A percentile compares a stretch with the other conserved stretches of the same genome.
Evolutionary conservation across 208 protist genomes (phyloP).

Genomic region (Acanthamoeba castellanii): DNA sequence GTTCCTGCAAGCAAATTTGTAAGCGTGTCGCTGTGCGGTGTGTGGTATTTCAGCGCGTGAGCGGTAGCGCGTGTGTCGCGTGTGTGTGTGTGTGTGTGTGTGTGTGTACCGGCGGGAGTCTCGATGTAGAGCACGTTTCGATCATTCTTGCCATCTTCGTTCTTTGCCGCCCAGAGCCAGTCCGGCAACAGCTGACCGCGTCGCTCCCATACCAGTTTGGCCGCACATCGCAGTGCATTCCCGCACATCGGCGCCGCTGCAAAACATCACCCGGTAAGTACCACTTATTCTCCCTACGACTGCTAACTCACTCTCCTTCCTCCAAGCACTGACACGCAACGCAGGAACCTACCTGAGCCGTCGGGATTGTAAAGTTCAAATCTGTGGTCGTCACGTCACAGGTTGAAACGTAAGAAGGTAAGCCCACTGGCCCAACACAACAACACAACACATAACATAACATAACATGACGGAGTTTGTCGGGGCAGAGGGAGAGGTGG

Average conservation of each 20-base stretch:
- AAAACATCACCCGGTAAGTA: no score
- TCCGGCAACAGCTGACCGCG: constrained; percentile 8
- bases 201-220: constrained; percentile 8
- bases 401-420: neutral
- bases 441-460: neutral
- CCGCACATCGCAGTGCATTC: constrained; percentile 35
- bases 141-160: neutral
- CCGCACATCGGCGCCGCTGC: constrained; percentile 34
- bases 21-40: neutral
- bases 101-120: neutral
- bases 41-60: neutral
- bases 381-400: neutral
- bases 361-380: constrained; percentile 43
- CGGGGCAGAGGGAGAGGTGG: neutral
- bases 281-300: neutral
- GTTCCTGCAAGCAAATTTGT: neutral
- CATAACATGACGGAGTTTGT: neutral
- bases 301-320: no score
- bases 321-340: neutral
- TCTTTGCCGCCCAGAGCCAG: neutral
- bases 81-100: neutral
- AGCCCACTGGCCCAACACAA: neutral
- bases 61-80: neutral
- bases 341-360: neutral
- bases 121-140: neutral